Evolutionary conservation across 495 filamentous ascomycete species (phyloP).

Genomic region (Trichocladium uniseriatum): DNA sequence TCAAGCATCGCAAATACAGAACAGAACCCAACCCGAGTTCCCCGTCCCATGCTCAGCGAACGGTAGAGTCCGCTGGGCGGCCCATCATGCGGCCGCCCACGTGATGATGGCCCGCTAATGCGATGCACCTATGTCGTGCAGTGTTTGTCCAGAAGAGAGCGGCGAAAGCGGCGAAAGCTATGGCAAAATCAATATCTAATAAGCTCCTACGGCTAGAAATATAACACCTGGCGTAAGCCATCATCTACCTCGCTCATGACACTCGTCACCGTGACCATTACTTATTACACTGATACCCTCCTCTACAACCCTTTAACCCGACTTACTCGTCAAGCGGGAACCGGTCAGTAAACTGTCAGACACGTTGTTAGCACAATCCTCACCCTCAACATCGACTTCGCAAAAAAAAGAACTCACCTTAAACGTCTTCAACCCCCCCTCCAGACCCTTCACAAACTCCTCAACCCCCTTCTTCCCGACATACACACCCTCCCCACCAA

Average conservation of each 20-base stretch:
- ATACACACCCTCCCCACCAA: constrained; percentile 42
- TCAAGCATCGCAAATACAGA: too few species aligned
- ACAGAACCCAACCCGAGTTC: too few species aligned
- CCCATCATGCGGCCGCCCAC: constrained; percentile 28
- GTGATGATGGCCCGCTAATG: constrained; percentile 30
- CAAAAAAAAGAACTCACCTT: constrained; percentile 30
- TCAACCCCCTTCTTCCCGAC: constrained; percentile 25
- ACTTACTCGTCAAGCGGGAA: constrained; percentile 42
- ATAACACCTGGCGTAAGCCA: too few species aligned
- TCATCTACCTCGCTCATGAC: too few species aligned
- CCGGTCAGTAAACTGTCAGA: constrained; percentile 37
- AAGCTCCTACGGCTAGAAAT: too few species aligned
- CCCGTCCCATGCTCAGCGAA: too few species aligned
- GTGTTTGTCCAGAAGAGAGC: too few species aligned
- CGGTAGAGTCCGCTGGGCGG: background rate
- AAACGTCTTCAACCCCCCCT: constrained; percentile 54
- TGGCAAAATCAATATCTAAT: too few species aligned
- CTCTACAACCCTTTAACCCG: background rate
- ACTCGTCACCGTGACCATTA: background rate
- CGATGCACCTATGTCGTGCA: constrained; percentile 34
- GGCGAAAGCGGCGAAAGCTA: too few species aligned
- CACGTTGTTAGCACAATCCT: background rate
- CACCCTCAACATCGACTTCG: background rate
- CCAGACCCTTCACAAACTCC: constrained; percentile 38
- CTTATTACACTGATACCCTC: background rate